phyloP scores from a whole-genome alignment of 2,329 filamentous ascomycete genomes.

The Curvularia eragrostidis region DNA sequence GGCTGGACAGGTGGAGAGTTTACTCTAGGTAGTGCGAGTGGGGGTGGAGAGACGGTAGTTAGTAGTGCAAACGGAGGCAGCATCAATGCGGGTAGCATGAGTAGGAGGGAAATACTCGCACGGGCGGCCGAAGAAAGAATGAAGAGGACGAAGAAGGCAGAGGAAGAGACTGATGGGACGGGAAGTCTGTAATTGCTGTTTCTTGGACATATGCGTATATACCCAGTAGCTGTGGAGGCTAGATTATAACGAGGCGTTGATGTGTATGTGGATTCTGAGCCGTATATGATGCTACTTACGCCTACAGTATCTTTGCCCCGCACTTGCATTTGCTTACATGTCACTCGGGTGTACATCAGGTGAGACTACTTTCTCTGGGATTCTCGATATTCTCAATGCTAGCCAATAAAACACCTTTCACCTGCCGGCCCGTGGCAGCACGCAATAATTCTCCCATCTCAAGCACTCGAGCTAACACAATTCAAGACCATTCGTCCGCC shows the following conservation, averaged over 20 bases:
- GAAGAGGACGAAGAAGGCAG: constrained; percentile 57
- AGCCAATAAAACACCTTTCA: not conserved
- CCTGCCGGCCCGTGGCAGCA: not conserved
- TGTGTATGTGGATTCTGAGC: not conserved
- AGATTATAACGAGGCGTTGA: not conserved
- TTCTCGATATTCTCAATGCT: not conserved
- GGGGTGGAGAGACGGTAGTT: constrained; percentile 25
- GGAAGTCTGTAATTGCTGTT: not conserved
- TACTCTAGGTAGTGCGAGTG: constrained; percentile 38
- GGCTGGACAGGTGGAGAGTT: constrained; percentile 54
- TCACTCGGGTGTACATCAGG: not conserved
- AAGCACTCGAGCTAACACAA: not conserved
- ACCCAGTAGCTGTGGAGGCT: not conserved
- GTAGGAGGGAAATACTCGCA: constrained; percentile 75
- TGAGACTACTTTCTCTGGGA: not conserved
- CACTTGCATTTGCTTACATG: not conserved
- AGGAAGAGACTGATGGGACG: constrained; percentile 42
- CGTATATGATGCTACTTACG: not conserved
- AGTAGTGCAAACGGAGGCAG: constrained; percentile 34
- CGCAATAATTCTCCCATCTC: not conserved
- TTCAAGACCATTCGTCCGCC: constrained; percentile 1
- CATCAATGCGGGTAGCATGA: constrained; percentile 58
- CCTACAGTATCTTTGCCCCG: not conserved
- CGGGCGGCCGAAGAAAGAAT: constrained; percentile 73
- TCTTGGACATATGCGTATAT: constrained; percentile 2